Percentiles rank a stretch among this genome's conserved stretches.
Conservation (phyloP, 179 eudicot genomes). For the Heliamphora pulchella region DNA sequence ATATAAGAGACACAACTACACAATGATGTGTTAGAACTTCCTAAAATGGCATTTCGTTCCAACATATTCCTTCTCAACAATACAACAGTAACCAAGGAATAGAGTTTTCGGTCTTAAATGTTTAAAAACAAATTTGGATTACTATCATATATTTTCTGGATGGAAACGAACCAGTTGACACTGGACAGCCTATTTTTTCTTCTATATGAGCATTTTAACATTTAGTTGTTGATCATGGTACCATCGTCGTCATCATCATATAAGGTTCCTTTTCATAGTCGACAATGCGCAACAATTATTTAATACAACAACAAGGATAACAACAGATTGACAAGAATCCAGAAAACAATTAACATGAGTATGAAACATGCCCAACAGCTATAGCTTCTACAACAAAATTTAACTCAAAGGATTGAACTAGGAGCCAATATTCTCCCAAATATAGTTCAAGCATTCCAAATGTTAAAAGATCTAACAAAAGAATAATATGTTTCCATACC, state of each 20-base stretch:
- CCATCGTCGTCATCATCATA: background rate
- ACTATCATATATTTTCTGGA: background rate
- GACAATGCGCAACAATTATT: background rate
- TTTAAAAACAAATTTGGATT: background rate
- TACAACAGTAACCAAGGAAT: background rate
- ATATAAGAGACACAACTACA: background rate
- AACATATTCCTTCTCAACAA: background rate
- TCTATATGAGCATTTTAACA: background rate
- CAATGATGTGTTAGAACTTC: background rate
- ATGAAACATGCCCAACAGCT: background rate
- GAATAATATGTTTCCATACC: constrained; percentile 20
- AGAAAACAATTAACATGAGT: background rate
- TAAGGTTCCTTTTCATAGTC: background rate
- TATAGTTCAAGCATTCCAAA: background rate
- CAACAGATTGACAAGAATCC: background rate
- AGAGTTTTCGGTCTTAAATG: background rate
- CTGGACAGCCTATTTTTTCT: background rate
- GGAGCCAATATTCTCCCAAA: background rate
- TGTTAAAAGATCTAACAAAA: background rate
- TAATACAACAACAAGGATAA: background rate
- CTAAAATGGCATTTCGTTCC: background rate
- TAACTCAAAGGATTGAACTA: background rate
- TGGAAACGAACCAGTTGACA: background rate
- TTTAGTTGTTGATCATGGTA: background rate
- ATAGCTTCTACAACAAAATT: background rate